Evolutionary conservation across 202 grass and related monocot species (phyloP).

Genomic region (Schoenoplectus triqueter): DNA sequence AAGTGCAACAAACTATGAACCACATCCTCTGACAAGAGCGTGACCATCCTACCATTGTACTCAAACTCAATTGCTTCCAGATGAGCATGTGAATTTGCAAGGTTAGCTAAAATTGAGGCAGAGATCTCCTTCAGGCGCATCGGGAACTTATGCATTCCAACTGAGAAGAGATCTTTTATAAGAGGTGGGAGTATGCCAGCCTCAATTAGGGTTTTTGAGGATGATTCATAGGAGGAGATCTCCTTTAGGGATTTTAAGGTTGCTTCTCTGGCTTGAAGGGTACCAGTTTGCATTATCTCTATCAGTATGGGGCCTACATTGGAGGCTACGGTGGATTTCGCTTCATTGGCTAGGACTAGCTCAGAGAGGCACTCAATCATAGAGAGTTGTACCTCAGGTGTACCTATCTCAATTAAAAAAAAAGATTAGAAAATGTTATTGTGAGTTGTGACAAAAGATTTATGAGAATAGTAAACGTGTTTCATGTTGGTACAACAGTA

Average conservation of each 20-base stretch:
- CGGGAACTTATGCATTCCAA: conserved; percentile 56
- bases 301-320: conserved; percentile 61
- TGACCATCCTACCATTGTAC: conserved; percentile 41
- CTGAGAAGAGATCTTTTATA: conserved; percentile 62
- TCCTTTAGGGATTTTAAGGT: conserved; percentile 63
- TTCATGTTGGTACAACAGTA: not conserved
- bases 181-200: conserved; percentile 70
- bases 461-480: not conserved
- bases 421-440: conserved; percentile 20
- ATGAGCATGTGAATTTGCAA: conserved; percentile 48
- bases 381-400: conserved; percentile 63
- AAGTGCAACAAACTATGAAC: conserved; percentile 76
- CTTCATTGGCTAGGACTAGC: conserved; percentile 65
- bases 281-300: conserved; percentile 53
- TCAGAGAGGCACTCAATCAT: conserved; percentile 63
- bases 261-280: conserved; percentile 59
- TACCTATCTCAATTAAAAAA: conserved; percentile 43
- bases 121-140: conserved; percentile 78
- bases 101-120: conserved; percentile 67
- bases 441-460: not conserved
- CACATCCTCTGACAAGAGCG: conserved; percentile 66
- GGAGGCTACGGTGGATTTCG: conserved; percentile 67
- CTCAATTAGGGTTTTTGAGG: conserved; percentile 64
- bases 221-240: conserved; percentile 66
- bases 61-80: conserved; percentile 54